phyloP scores from a whole-genome alignment of 805 yeast species.

The Jamesozyma hellenica region DNA sequence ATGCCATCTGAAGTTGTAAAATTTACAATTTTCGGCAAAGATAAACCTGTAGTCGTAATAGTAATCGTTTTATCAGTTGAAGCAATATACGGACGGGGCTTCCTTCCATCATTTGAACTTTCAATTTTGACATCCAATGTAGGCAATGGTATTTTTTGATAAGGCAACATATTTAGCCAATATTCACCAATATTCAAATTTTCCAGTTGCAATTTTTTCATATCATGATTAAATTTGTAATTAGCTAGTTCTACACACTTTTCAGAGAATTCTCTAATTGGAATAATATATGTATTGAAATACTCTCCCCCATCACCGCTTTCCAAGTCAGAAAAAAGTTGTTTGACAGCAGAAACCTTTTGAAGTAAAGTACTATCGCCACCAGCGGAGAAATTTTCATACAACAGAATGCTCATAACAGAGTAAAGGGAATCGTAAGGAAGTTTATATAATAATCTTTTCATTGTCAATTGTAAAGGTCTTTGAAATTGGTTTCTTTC shows the following conservation, averaged over 20 bases:
- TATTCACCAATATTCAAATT: slow-evolving; percentile 39
- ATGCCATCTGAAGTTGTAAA: slow-evolving; percentile 50
- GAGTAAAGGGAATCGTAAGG: slow-evolving; percentile 68
- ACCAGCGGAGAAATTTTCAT: slow-evolving; percentile 28
- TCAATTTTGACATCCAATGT: slow-evolving; percentile 40
- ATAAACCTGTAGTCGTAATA: slow-evolving; percentile 75
- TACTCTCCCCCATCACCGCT: slow-evolving; percentile 19
- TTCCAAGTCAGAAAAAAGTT: slow-evolving; percentile 36
- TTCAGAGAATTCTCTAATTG: slow-evolving; percentile 43
- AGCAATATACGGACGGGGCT: slow-evolving; percentile 37
- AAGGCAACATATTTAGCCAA: slow-evolving; percentile 47
- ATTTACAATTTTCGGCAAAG: slow-evolving; percentile 72
- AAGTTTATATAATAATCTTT: slow-evolving; percentile 40
- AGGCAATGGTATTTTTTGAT: slow-evolving; percentile 53
- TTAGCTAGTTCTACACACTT: slow-evolving; percentile 44
- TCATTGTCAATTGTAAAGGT: slow-evolving; percentile 39
- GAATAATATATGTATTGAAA: slow-evolving; percentile 28
- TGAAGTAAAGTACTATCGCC: slow-evolving; percentile 34
- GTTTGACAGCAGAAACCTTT: slow-evolving; percentile 43
- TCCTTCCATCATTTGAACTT: slow-evolving; percentile 36
- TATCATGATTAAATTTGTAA: slow-evolving; percentile 22
- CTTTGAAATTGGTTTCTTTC: slow-evolving; percentile 47
- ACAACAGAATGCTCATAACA: slow-evolving; percentile 46
- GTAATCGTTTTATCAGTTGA: slow-evolving; percentile 37
- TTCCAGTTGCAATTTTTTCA: slow-evolving; percentile 19